These are phyloP conservation scores for Roridomyces roridus DNA, from an alignment of 768 basidiomycete genomes.

Conservation along the genomic window DNA sequence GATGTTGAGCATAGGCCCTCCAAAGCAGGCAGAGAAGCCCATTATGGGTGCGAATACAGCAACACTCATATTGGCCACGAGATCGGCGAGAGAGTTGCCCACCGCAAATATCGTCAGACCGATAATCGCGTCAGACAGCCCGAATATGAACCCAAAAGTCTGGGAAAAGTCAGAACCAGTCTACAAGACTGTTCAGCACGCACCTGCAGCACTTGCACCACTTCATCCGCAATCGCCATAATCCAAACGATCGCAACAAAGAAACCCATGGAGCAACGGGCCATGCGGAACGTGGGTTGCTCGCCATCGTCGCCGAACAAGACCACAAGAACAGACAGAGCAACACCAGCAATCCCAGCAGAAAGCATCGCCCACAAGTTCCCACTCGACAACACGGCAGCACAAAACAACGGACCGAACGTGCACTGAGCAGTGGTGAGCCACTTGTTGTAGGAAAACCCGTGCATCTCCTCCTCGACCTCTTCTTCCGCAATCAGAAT, in stretches of 20 bases:
- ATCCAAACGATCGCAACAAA: constrained; percentile 94
- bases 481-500: constrained; percentile 77
- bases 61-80: constrained; percentile 96
- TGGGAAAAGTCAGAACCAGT: constrained; percentile 35
- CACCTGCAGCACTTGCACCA: constrained; percentile 89
- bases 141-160: constrained; percentile 94
- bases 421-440: constrained; percentile 85
- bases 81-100: constrained; percentile 94
- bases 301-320: constrained; percentile 66
- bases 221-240: constrained; percentile 97
- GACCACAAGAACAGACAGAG: constrained; percentile 59
- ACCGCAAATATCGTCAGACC: constrained; percentile 96
- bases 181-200: constrained; percentile 19
- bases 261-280: constrained; percentile 91
- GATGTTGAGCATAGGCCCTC: constrained; percentile 92
- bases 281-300: constrained; percentile 62
- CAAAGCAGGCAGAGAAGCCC: constrained; percentile 96
- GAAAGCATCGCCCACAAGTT: constrained; percentile 61
- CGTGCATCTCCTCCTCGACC: constrained; percentile 71
- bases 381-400: constrained; percentile 71
- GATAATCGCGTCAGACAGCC: constrained; percentile 95
- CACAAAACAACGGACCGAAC: constrained; percentile 81
- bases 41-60: constrained; percentile 92
- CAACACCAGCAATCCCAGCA: constrained; percentile 59
- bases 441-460: constrained; percentile 77